Conservation (phyloP, 345 rosid species). For the Salix suchowensis region DNA sequence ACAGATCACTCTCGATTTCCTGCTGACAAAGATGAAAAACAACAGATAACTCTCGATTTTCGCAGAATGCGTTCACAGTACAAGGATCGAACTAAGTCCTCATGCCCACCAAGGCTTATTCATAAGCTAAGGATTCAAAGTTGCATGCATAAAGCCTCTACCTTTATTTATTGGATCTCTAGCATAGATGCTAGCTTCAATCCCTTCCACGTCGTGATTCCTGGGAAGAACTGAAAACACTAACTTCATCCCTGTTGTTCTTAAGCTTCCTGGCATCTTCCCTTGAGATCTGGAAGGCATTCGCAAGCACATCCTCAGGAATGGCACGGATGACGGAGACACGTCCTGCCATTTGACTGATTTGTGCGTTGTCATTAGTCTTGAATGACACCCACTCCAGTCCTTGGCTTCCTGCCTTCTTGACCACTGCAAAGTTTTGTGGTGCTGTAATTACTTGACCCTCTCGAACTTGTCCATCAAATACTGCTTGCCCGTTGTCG, state of each 20-base stretch:
- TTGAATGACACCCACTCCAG: slow-evolving; percentile 36
- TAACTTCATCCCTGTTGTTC: slow-evolving; percentile 1
- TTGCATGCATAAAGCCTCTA: neutral
- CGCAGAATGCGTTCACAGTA: too few relatives aligned
- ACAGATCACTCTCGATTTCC: too few relatives aligned
- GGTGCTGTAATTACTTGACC: slow-evolving; percentile 36
- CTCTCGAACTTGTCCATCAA: slow-evolving; percentile 21
- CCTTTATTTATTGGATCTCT: neutral
- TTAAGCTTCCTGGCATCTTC: slow-evolving; percentile 35
- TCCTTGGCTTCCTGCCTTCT: slow-evolving; percentile 30
- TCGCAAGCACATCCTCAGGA: slow-evolving; percentile 31
- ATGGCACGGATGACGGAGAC: slow-evolving; percentile 16
- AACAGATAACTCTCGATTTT: too few relatives aligned
- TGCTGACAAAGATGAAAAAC: too few relatives aligned
- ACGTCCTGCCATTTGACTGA: slow-evolving; percentile 26
- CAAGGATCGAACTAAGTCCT: too few relatives aligned
- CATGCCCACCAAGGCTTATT: too few relatives aligned
- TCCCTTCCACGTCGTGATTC: neutral
- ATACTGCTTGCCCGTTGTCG: slow-evolving; percentile 24
- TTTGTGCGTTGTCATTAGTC: slow-evolving; percentile 26
- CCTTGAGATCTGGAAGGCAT: slow-evolving; percentile 30
- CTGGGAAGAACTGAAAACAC: neutral
- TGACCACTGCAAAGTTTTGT: slow-evolving; percentile 27
- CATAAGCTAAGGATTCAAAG: too few relatives aligned
- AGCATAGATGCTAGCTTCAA: neutral